phyloP scores from a whole-genome alignment of 169 alveolate species.

The Prorocentrum cordatum region DNA sequence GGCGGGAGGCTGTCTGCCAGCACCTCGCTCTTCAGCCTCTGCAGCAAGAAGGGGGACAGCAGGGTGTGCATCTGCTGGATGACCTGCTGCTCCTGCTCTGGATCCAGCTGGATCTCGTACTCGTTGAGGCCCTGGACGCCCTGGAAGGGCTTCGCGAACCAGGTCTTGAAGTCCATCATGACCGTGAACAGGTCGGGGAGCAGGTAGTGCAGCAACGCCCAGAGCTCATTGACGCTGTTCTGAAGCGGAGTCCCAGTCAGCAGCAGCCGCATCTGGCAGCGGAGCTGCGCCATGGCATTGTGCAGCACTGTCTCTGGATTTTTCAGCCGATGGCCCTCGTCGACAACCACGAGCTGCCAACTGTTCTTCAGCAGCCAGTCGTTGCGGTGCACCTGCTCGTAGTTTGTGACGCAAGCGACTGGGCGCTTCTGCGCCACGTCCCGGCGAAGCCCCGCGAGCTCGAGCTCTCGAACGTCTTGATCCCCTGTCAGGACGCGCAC shows the following conservation, averaged over 20 bases:
- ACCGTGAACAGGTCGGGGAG: neutral
- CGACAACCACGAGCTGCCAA: constrained; percentile 6
- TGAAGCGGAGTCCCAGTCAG: constrained; percentile 93
- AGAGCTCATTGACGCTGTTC: constrained; percentile 77
- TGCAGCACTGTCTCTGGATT: constrained; percentile 13
- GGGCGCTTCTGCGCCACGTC: too few species aligned
- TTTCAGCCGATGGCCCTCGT: neutral
- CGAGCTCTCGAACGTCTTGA: neutral
- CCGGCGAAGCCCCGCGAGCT: too few species aligned
- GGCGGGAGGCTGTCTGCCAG: too few species aligned
- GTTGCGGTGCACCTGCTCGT: constrained; percentile 19
- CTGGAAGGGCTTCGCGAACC: neutral
- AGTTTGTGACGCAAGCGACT: constrained; percentile 2
- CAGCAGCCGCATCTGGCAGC: constrained; percentile 78
- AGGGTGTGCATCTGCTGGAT: too few species aligned
- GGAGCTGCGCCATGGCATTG: neutral
- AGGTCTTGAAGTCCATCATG: constrained; percentile 4
- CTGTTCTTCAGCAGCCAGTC: neutral
- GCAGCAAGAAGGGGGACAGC: too few species aligned
- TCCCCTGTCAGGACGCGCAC: neutral
- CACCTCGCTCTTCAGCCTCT: too few species aligned
- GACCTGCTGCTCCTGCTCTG: too few species aligned
- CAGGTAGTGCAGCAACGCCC: constrained; percentile 1
- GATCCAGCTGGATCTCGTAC: too few species aligned
- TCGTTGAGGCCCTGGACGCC: neutral